Evolutionary conservation across 768 basidiomycete species (phyloP), one percentile per base, ranked within the genome.

Genomic region (Termitomyces sp.): DNA sequence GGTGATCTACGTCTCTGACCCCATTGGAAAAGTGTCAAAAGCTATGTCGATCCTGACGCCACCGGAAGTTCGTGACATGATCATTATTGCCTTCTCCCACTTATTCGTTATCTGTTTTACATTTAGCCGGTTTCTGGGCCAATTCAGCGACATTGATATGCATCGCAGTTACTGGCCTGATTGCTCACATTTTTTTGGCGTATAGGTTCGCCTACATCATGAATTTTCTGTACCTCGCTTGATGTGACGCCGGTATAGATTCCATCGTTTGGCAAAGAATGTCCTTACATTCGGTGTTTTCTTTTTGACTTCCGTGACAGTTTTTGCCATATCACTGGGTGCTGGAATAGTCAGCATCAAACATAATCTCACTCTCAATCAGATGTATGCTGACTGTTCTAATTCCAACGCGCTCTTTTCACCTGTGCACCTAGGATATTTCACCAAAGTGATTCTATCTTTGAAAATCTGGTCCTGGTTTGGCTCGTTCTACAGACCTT

Each of bases 101-200:
- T 44, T n/a, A 50, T n/a, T 44, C 20, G 10, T 46, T 6, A 20
- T 34, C 1, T 20, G 15, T 24, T 0, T 42, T 26, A 31, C 22
- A 13, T n/a, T 22, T 8, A 75, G 74, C 56, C 31, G 61, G 56
- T 16, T 51, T 62, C 3, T 78, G 76, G 76, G 69, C 70, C 5
- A 70, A 67, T 48, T 64, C 70, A 6, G 68, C 75, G 29, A 77
- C 75, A 0, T 70, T 73, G 9, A 62, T 77, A 26, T 72, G 62
- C 13, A 72, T 66, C 20, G 68, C 72, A 1, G 37, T 76, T 15
- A 68, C 74, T 7, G 75, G 73, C 2, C 20, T 76, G 18, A 62
- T 74, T 26, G 72, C 75, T 1, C 77, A 78, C 54, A 31, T 68
- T 5, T 76, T 73, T 60, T 61, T 77, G 2, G 66, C 62, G 3